Conservation (phyloP, 1,284 basidiomycete genomes). For the Volvariella volvacea region DNA sequence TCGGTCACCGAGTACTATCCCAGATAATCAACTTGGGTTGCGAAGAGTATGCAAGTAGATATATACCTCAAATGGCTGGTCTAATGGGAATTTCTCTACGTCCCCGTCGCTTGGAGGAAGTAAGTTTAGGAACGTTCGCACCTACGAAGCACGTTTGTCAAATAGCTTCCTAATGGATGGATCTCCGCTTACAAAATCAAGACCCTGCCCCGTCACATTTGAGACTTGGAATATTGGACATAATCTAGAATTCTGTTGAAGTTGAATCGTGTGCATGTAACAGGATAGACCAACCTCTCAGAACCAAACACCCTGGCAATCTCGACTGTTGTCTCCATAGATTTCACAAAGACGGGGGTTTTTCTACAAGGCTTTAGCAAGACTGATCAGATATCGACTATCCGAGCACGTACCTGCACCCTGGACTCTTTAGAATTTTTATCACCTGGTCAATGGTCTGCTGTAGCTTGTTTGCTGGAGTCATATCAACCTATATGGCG, state of each 20-base stretch:
- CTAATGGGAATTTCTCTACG: conserved; percentile 72
- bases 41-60: conserved; percentile 1
- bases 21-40: not conserved
- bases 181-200: conserved; percentile 57
- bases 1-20: conserved; percentile 82
- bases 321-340: conserved; percentile 72
- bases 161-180: conserved; percentile 2
- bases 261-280: not conserved
- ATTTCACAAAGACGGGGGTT: conserved; percentile 72
- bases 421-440: conserved; percentile 91
- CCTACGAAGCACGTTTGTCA: conserved; percentile 25
- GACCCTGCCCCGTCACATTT: conserved; percentile 90
- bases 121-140: conserved; percentile 83
- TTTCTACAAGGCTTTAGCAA: conserved; percentile 39
- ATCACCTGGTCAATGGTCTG: conserved; percentile 90
- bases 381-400: not conserved
- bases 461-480: conserved; percentile 83
- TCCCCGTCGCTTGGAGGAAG: conserved; percentile 81
- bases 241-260: conserved; percentile 39
- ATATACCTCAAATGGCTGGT: conserved; percentile 81
- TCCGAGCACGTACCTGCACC: conserved; percentile 62
- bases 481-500: conserved; percentile 86
- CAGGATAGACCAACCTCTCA: conserved; percentile 43
- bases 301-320: conserved; percentile 67
- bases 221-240: conserved; percentile 94